These are phyloP conservation scores for Phytophthora fragariaefolia DNA, from an alignment of 352 stramenopile species.

Conservation along the genomic window DNA sequence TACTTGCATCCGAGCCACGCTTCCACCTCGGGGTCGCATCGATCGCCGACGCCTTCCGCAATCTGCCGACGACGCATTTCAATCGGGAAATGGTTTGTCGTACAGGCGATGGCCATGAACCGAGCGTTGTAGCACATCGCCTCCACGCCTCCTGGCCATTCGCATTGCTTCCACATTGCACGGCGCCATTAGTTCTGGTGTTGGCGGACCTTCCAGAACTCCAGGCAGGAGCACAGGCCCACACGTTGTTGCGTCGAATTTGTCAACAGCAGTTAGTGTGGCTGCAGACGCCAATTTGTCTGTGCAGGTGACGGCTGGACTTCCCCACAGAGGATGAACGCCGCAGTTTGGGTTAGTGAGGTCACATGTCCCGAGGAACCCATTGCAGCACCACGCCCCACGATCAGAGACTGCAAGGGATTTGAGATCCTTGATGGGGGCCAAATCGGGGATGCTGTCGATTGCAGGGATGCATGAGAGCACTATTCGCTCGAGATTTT, in stretches of 20 bases:
- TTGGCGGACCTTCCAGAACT: not conserved
- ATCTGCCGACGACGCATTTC: constrained; percentile 40
- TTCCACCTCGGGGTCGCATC: constrained; percentile 30
- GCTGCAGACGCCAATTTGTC: not conserved
- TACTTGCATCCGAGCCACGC: constrained; percentile 41
- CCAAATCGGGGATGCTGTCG: constrained; percentile 19
- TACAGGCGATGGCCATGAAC: constrained; percentile 38
- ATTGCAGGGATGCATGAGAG: constrained; percentile 4
- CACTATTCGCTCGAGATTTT: constrained; percentile 29
- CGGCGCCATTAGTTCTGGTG: not conserved
- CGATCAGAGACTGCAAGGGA: constrained; percentile 12
- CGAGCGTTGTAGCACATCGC: constrained; percentile 44
- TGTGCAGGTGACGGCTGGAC: constrained; percentile 1
- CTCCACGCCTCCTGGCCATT: not conserved
- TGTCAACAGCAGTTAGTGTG: not conserved
- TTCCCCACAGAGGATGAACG: constrained; percentile 14
- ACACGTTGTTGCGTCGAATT: not conserved
- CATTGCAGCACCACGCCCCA: constrained; percentile 36
- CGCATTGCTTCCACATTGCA: no score
- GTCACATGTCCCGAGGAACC: constrained; percentile 28
- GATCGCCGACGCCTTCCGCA: constrained; percentile 17
- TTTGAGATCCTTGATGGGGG: constrained; percentile 7
- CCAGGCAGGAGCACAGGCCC: not conserved
- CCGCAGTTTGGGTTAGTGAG: constrained; percentile 3
- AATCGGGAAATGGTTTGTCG: constrained; percentile 9